phyloP scores from a whole-genome alignment of 495 filamentous ascomycete genomes.

The Penicillium arizonense region DNA sequence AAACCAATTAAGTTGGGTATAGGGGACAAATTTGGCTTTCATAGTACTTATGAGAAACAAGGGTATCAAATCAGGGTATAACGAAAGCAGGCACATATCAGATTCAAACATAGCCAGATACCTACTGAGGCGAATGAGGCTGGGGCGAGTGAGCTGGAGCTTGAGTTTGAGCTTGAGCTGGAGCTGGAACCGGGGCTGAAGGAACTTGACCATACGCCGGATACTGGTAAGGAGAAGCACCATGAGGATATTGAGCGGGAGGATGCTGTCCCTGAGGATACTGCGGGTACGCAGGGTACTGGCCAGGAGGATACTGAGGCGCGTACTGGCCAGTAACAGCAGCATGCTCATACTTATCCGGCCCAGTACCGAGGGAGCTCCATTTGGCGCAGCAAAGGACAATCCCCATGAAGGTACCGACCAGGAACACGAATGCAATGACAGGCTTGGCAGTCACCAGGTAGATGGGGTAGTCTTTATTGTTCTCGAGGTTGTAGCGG shows the following conservation, averaged over 20 bases:
- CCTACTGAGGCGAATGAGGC: not conserved
- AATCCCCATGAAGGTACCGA: constrained; percentile 24
- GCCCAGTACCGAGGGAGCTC: constrained; percentile 9
- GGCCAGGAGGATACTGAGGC: not conserved
- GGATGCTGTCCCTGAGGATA: constrained; percentile 3
- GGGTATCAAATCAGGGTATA: not conserved
- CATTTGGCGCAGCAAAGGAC: constrained; percentile 20
- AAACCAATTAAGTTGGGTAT: too few relatives aligned
- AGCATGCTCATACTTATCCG: not conserved
- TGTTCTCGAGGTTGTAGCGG: constrained; percentile 8
- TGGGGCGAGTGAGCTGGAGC: not conserved
- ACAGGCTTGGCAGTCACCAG: constrained; percentile 2
- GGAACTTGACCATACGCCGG: not conserved
- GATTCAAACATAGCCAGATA: not conserved
- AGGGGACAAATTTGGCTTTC: too few relatives aligned
- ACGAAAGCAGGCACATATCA: not conserved
- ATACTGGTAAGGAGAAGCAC: not conserved
- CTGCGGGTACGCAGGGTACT: constrained; percentile 3
- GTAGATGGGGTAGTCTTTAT: constrained; percentile 4
- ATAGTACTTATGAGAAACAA: too few relatives aligned
- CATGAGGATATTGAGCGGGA: not conserved
- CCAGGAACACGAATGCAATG: constrained; percentile 17
- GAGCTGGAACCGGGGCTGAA: not conserved
- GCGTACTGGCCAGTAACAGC: constrained; percentile 8
- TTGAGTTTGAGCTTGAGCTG: not conserved